These are phyloP conservation scores for Aspergillus sp. DNA, from an alignment of 2,329 filamentous ascomycete genomes.

Conservation along the genomic window DNA sequence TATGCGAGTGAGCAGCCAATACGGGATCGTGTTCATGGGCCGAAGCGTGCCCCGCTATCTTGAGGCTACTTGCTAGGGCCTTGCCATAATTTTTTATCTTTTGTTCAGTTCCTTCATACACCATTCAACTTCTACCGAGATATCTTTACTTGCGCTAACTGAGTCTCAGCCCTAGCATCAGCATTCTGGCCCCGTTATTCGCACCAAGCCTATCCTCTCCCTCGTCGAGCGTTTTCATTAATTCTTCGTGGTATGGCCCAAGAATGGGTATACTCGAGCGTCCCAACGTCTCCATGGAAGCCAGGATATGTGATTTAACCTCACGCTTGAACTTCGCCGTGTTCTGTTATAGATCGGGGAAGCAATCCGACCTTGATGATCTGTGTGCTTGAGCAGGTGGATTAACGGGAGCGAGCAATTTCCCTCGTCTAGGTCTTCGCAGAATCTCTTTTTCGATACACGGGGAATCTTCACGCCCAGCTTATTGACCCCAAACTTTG, in stretches of 20 bases:
- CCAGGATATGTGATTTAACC: neutral
- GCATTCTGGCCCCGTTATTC: neutral
- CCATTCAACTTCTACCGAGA: too few species aligned
- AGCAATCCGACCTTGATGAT: neutral
- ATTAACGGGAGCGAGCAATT: slow-evolving; percentile 93
- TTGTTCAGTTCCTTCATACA: too few species aligned
- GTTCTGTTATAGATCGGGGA: neutral
- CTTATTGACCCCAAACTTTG: too few species aligned
- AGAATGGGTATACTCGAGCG: neutral
- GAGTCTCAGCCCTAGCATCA: neutral
- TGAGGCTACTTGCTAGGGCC: too few species aligned
- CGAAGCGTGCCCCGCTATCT: too few species aligned
- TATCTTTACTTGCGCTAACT: too few species aligned
- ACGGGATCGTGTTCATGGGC: too few species aligned
- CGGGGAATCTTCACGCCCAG: too few species aligned
- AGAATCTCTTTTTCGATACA: slow-evolving; percentile 78
- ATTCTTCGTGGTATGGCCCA: neutral
- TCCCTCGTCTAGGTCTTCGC: slow-evolving; percentile 57
- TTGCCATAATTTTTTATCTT: too few species aligned
- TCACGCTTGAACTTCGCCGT: neutral
- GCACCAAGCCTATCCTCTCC: neutral
- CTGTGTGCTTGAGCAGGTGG: slow-evolving; percentile 47
- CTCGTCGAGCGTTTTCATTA: neutral
- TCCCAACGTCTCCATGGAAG: neutral
- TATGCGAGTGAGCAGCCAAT: too few species aligned